Evolutionary conservation across 345 rosid species (phyloP), one percentile per base, ranked within the genome.

Genomic region (Dipteronia dyeriana): DNA sequence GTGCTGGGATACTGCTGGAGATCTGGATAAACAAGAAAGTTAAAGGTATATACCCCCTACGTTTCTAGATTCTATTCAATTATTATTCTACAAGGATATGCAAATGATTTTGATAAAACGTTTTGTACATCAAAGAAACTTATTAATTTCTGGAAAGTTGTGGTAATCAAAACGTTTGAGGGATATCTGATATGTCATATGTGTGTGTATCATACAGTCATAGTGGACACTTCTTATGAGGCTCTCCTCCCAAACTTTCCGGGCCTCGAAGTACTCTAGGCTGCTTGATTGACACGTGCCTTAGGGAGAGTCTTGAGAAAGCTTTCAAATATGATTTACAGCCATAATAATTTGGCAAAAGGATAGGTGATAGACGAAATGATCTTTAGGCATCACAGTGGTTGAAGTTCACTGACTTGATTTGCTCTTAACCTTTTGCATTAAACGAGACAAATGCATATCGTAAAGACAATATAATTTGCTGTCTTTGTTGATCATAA

Each of bases 1-100:
- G 97, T 73, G 95, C 97, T 53, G 97, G 97, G 60, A 95, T 95
- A 97, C 72, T 90, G 75, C 13, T 94, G 41, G 97, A 96, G 86
- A 73, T 83, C 65, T 94, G 99, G 99, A 92, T 96, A 79, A 88
- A 92, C 85, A 90, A 86, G 83, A 92, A 91, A 86, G 88, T 92
- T 70, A 87, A 90, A 92, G 97, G 94, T 91, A 82, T 62, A 41
- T 34, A 34, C 6, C 16, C n/a, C 14, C 49, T 7, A n/a, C 20
- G 45, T 64, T 2, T 13, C 20, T 17, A 19, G 7, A 23, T 64
- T 65, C 54, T 31, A 4, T 4, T 4, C 38, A 34, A 34, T 34
- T 34, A 34, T 34, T 34, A 34, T 34, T 4, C 38, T 34, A 12
- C 17, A 17, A 49, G 74, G 26, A 29, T 53, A 9, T 70, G 63